Evolutionary conservation across 176 grass and related monocot genomes (phyloP), one percentile per base, ranked within the genome.

Genomic region (Cenchrus purpureus): DNA sequence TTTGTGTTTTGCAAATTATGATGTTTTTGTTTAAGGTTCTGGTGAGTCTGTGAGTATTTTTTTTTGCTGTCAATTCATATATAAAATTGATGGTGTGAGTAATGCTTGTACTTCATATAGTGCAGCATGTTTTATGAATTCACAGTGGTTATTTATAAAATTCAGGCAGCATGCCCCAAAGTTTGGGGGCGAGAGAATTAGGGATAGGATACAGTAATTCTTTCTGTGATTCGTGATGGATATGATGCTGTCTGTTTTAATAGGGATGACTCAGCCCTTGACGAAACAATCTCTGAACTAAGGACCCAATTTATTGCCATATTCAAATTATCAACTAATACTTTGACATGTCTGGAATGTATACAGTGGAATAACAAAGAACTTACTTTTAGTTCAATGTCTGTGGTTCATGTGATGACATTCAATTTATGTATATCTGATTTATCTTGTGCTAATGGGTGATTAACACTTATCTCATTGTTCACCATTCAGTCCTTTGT

Each of bases 401-500:
- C 19, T 77, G 22, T 19, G 20, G 52, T 71, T 69, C 37, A 52
- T 68, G 67, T 34, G 25, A 76, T 54, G 44, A 19, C 67, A 17
- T 71, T 90, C 7, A 58, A 76, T 83, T 82, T 63, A 53, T 65
- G 17, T 76, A 66, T 82, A 29, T 76, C 74, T 20, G n/a, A 68
- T 67, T 76, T 75, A 68, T 13, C 8, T 61, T 73, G 4, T 58
- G 59, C 34, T 82, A 77, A 74, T 75, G 29, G 57, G 50, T 71
- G 56, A 40, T n/a, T n/a, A 60, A 82, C 51, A 59, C 50, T 91
- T 78, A 68, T 84, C 53, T 79, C 4, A 34, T 53, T 61, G 34
- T 51, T 77, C 82, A 50, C 70, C 14, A 9, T 88, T 20, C 85
- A 99, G 97, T 96, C 92, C 59, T 99, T 92, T 68, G 86, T 92